phyloP scores from a whole-genome alignment of 2,329 filamentous ascomycete genomes.

The Nannizziopsis barbatae region DNA sequence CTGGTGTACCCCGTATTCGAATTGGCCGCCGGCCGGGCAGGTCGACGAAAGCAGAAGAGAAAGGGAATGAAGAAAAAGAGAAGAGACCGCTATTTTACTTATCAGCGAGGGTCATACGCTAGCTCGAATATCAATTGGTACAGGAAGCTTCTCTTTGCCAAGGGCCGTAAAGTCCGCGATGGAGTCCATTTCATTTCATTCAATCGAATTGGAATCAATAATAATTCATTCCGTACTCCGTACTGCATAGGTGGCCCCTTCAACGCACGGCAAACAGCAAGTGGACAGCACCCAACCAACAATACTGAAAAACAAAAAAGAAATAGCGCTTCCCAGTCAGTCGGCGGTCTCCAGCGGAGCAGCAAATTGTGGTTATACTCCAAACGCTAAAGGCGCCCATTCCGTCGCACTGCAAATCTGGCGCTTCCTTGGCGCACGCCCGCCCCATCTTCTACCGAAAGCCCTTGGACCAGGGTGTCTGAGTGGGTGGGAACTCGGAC shows the following conservation, averaged over 20 bases:
- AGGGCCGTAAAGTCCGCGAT: background rate
- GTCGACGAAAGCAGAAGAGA: too few species aligned
- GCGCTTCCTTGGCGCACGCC: slow-evolving; percentile 7
- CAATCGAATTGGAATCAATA: too few species aligned
- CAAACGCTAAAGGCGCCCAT: slow-evolving; percentile 10
- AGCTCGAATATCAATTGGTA: slow-evolving; percentile 8
- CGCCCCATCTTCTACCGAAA: background rate
- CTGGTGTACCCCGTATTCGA: too few species aligned
- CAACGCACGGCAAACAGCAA: too few species aligned
- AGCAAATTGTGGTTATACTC: slow-evolving; percentile 7
- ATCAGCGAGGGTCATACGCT: slow-evolving; percentile 1
- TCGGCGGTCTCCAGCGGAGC: too few species aligned
- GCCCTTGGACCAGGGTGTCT: slow-evolving; percentile 2
- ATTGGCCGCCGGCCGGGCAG: too few species aligned
- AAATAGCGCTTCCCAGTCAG: background rate
- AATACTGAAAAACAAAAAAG: background rate
- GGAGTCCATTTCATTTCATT: background rate
- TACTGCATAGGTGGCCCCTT: too few species aligned
- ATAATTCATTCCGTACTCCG: too few species aligned
- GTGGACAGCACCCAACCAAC: too few species aligned
- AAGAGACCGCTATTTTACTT: too few species aligned
- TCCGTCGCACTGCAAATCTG: slow-evolving; percentile 12
- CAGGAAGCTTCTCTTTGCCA: slow-evolving; percentile 5
- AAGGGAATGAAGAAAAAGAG: too few species aligned
- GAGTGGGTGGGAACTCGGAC: background rate